Conservation (phyloP, 257 asterid species). For the Gardenia jasminoides region DNA sequence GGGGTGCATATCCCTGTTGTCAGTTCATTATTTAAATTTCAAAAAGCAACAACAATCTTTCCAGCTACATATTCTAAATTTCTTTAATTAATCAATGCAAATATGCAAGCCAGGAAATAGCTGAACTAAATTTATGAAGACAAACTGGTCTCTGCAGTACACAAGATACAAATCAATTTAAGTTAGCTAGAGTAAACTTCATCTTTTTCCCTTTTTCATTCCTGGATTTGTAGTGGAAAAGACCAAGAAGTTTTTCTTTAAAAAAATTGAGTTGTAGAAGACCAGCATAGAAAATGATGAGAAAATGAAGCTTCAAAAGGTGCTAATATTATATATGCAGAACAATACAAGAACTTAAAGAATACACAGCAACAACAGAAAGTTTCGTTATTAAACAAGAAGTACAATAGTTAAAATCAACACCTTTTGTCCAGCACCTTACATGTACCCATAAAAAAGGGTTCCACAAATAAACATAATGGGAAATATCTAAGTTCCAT, state of each 20-base stretch:
- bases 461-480: not conserved
- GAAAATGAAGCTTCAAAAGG: not conserved
- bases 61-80: slow-evolving; percentile 1
- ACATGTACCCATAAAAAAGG: not conserved
- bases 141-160: not conserved
- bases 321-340: not conserved
- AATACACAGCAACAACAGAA: not conserved
- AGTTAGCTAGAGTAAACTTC: not conserved
- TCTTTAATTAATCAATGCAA: not conserved
- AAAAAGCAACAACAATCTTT: slow-evolving; percentile 26
- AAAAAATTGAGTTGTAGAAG: not conserved
- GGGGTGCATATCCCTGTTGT: slow-evolving; percentile 99
- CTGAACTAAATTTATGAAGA: not conserved
- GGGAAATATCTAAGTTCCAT: not conserved
- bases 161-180: not conserved
- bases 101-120: not conserved
- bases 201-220: not conserved
- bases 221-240: not conserved
- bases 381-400: not conserved
- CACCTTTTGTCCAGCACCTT: not conserved
- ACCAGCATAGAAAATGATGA: not conserved
- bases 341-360: not conserved
- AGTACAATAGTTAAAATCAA: not conserved
- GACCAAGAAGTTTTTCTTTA: not conserved
- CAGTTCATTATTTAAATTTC: slow-evolving; percentile 64